Percentiles rank a stretch among this genome's conserved stretches.
These are phyloP conservation scores for Amanita pseudoporphyria DNA, from an alignment of 768 basidiomycete genomes.

Conservation along the genomic window DNA sequence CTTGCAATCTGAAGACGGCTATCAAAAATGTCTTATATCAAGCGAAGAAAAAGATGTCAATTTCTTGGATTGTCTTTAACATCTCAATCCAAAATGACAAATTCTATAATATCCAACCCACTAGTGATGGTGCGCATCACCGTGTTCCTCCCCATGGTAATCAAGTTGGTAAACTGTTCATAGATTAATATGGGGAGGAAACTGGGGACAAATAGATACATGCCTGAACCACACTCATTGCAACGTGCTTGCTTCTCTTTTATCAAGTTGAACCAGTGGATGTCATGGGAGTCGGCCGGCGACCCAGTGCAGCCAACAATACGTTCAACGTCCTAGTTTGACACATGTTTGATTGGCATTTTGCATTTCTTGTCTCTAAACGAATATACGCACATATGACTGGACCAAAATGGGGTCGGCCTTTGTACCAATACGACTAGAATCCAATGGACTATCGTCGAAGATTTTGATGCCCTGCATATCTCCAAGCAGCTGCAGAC, in stretches of 20 bases:
- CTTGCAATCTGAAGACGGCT: not conserved
- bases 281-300: constrained; percentile 92
- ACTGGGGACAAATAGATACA: constrained; percentile 15
- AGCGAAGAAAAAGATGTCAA: not conserved
- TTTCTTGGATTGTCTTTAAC: not conserved
- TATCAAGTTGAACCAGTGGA: constrained; percentile 70
- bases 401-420: constrained; percentile 81
- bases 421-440: constrained; percentile 81
- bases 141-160: constrained; percentile 51
- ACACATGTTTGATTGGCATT: not conserved
- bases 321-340: constrained; percentile 61
- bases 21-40: not conserved
- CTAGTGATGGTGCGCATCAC: constrained; percentile 38
- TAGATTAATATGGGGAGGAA: not conserved
- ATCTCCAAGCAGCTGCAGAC: constrained; percentile 86
- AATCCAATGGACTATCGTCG: constrained; percentile 76
- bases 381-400: constrained; percentile 56
- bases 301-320: constrained; percentile 91
- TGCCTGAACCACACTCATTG: constrained; percentile 90
- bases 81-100: constrained; percentile 18
- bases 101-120: constrained; percentile 9
- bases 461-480: constrained; percentile 86
- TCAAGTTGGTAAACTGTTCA: constrained; percentile 63
- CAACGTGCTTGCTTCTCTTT: constrained; percentile 70
- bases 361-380: not conserved